Evolutionary conservation across 2,329 filamentous ascomycete genomes (phyloP).

Genomic region (Plenodomus lindquistii): DNA sequence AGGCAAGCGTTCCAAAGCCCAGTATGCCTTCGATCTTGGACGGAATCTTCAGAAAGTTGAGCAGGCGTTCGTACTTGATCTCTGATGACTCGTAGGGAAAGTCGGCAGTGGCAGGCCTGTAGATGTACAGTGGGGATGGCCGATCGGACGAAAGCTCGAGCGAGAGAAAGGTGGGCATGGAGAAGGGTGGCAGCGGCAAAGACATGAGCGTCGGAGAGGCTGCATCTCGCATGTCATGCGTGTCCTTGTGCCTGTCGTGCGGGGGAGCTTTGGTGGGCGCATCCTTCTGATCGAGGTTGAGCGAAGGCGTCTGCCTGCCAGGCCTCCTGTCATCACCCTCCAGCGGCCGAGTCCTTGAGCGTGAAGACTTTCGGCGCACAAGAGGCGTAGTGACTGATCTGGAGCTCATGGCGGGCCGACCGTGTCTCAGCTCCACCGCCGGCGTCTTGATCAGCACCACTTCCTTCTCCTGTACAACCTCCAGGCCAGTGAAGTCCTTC

Average conservation of each 20-base stretch:
- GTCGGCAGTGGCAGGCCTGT: slow-evolving; percentile 59
- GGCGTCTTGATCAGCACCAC: slow-evolving; percentile 36
- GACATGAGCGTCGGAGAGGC: slow-evolving; percentile 49
- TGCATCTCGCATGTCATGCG: slow-evolving; percentile 24
- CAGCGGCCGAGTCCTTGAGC: slow-evolving; percentile 17
- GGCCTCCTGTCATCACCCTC: slow-evolving; percentile 27
- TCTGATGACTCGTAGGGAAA: slow-evolving; percentile 89
- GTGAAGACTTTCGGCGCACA: slow-evolving; percentile 40
- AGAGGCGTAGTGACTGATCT: slow-evolving; percentile 45
- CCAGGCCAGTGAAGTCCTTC: slow-evolving; percentile 9
- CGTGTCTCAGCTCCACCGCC: slow-evolving; percentile 24
- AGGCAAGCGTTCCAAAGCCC: slow-evolving; percentile 85
- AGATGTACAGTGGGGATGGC: slow-evolving; percentile 66
- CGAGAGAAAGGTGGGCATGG: slow-evolving; percentile 67
- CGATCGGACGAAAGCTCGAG: slow-evolving; percentile 64
- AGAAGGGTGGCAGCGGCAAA: slow-evolving; percentile 65
- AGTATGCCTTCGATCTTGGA: slow-evolving; percentile 81
- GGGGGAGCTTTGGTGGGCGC: slow-evolving; percentile 25
- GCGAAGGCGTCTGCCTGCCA: slow-evolving; percentile 28
- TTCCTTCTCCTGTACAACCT: slow-evolving; percentile 29
- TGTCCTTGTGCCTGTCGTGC: slow-evolving; percentile 30
- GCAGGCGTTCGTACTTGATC: slow-evolving; percentile 86
- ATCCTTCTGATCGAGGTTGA: slow-evolving; percentile 42
- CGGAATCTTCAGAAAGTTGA: slow-evolving; percentile 85
- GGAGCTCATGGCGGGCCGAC: slow-evolving; percentile 35